These are phyloP conservation scores for Pseudonitzschia multistriata DNA, from an alignment of 108 stramenopile species.

Conservation along the genomic window DNA sequence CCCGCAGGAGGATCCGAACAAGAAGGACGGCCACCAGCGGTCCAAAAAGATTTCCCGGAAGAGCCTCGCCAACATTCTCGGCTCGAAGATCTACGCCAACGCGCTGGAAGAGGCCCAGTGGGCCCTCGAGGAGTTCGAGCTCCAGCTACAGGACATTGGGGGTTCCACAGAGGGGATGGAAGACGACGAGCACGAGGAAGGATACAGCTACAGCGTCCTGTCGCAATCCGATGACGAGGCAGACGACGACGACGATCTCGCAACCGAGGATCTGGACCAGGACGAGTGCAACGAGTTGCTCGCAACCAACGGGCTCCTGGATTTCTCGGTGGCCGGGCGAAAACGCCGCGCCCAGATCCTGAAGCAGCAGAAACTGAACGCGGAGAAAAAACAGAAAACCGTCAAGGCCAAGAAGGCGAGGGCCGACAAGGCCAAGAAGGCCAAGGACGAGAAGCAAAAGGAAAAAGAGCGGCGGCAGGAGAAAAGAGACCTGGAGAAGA, in stretches of 20 bases:
- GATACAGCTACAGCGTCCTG: conserved; percentile 62
- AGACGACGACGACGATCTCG: conserved; percentile 43
- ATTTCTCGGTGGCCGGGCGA: conserved; percentile 64
- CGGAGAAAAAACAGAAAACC: conserved; percentile 62
- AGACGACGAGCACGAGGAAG: conserved; percentile 46
- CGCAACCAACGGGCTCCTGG: conserved; percentile 68
- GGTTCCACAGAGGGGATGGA: conserved; percentile 58
- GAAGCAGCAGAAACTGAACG: conserved; percentile 62
- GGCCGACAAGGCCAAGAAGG: conserved; percentile 37
- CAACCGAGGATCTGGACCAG: conserved; percentile 45
- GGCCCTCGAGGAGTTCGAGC: conserved; percentile 74
- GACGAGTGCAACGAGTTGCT: conserved; percentile 80
- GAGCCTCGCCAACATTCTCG: conserved; percentile 35
- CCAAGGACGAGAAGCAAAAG: conserved; percentile 27
- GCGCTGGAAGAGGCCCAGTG: conserved; percentile 79
- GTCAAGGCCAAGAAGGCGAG: conserved; percentile 44
- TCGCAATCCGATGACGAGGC: conserved; percentile 81
- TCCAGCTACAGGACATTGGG: conserved; percentile 53
- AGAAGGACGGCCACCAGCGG: conserved; percentile 9
- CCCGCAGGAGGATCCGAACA: conserved; percentile 75
- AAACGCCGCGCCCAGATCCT: conserved; percentile 60
- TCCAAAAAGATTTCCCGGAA: conserved; percentile 62
- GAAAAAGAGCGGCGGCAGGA: conserved; percentile 61
- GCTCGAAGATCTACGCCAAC: conserved; percentile 60
- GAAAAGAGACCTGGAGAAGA: conserved; percentile 56